Percentiles rank a stretch among this genome's conserved stretches.
These are phyloP conservation scores for Apiospora saccharicola DNA, from an alignment of 2,329 filamentous ascomycete species.

Conservation along the genomic window DNA sequence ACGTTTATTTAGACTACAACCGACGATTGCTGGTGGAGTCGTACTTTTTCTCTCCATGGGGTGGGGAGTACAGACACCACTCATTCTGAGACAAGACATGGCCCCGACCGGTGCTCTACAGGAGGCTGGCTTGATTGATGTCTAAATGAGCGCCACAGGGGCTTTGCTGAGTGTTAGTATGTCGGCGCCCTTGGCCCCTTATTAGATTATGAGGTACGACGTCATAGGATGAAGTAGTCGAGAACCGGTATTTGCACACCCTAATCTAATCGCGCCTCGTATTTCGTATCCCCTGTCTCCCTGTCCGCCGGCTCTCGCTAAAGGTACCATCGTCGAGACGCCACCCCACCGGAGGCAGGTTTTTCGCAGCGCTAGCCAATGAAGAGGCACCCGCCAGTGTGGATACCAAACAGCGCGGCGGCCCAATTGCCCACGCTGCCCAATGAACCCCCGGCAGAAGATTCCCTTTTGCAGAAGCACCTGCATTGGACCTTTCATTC, in stretches of 20 bases:
- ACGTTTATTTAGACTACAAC: slow-evolving; percentile 1
- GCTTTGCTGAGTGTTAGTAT: background rate
- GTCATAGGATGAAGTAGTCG: background rate
- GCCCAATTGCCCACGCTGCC: background rate
- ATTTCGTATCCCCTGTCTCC: background rate
- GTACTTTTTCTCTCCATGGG: background rate
- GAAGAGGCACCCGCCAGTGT: background rate
- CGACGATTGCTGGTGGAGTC: background rate
- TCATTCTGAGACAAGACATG: background rate
- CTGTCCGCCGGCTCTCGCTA: background rate
- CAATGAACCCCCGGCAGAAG: background rate
- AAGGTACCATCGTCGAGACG: background rate
- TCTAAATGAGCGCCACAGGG: background rate
- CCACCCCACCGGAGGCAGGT: background rate
- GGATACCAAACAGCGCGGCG: background rate
- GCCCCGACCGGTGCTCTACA: background rate
- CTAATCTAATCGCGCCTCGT: background rate
- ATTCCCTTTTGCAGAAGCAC: background rate
- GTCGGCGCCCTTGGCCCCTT: background rate
- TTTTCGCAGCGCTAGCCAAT: background rate
- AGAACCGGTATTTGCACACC: no score
- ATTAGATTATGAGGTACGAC: background rate
- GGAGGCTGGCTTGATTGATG: background rate
- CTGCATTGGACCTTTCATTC: background rate
- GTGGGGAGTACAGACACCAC: background rate